Percentiles rank a stretch among this genome's conserved stretches.
Evolutionary conservation across 108 stramenopile species (phyloP).

Genomic region (Ochromonas danica): DNA sequence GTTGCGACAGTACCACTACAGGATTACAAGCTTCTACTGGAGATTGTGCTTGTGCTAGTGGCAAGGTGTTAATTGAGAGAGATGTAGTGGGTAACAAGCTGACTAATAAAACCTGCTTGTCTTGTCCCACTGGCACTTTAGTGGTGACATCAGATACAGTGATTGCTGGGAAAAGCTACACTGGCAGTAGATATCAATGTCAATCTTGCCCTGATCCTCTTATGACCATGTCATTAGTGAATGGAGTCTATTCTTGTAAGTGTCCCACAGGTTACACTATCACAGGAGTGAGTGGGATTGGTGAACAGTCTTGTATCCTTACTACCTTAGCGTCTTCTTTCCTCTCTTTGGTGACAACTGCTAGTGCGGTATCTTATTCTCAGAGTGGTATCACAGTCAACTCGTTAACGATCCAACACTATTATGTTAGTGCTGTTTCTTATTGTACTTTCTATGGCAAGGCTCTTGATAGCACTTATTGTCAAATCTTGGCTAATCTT

Average conservation of each 20-base stretch:
- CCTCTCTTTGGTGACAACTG: conserved; percentile 42
- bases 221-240: conserved; percentile 56
- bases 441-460: conserved; percentile 57
- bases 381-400: conserved; percentile 15
- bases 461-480: conserved; percentile 38
- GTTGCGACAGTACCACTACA: not conserved
- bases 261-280: conserved; percentile 55
- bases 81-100: conserved; percentile 40
- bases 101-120: conserved; percentile 34
- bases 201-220: conserved; percentile 62
- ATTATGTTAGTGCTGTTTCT: conserved; percentile 52
- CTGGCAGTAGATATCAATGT: conserved; percentile 50
- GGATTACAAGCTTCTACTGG: not conserved
- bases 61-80: conserved; percentile 46
- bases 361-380: conserved; percentile 7
- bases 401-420: conserved; percentile 57
- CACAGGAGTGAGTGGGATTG: conserved; percentile 56
- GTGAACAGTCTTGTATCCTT: conserved; percentile 52
- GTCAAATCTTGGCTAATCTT: conserved; percentile 67
- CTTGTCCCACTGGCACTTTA: conserved; percentile 40
- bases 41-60: conserved; percentile 3
- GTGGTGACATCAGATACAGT: conserved; percentile 8
- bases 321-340: conserved; percentile 33
- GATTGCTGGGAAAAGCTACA: conserved; percentile 50
- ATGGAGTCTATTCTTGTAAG: conserved; percentile 50